Evolutionary conservation across 805 yeast genomes (phyloP).

Genomic region (Wickerhamomyces tratensis): DNA sequence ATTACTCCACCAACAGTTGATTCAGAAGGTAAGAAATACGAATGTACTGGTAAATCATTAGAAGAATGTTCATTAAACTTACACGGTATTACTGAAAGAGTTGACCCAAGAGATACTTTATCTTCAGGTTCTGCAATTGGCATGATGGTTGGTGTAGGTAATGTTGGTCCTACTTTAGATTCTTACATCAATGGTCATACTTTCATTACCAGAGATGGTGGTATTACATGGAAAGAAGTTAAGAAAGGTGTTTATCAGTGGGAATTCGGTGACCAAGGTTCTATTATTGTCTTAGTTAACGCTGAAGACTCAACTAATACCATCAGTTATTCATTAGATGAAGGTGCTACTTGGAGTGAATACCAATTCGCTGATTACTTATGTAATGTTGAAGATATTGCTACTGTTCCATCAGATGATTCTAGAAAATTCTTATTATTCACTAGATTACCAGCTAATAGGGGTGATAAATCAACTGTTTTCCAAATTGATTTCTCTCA

Average conservation of each 20-base stretch:
- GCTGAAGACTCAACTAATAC: conserved; percentile 47
- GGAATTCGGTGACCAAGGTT: conserved; percentile 96
- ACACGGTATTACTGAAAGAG: conserved; percentile 86
- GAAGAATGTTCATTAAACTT: conserved; percentile 70
- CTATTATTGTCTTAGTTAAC: conserved; percentile 66
- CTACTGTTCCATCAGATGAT: conserved; percentile 90
- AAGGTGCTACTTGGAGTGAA: conserved; percentile 69
- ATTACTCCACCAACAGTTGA: conserved; percentile 62
- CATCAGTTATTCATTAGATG: conserved; percentile 62
- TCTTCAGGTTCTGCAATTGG: conserved; percentile 90
- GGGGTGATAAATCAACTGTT: conserved; percentile 36
- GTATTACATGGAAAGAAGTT: conserved; percentile 78
- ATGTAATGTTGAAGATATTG: conserved; percentile 57
- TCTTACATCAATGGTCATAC: conserved; percentile 50
- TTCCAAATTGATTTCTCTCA: conserved; percentile 50
- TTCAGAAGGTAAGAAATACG: conserved; percentile 45
- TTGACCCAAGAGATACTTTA: conserved; percentile 73
- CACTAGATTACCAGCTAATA: conserved; percentile 33
- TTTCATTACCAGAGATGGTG: conserved; percentile 83
- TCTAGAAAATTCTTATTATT: conserved; percentile 68
- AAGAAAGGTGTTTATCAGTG: conserved; percentile 71
- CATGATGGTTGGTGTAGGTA: conserved; percentile 84
- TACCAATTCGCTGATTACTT: conserved; percentile 49
- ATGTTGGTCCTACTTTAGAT: conserved; percentile 60
- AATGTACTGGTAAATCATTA: conserved; percentile 40